Conservation (phyloP, 2,329 filamentous ascomycete species). For the Diaporthe sp. region DNA sequence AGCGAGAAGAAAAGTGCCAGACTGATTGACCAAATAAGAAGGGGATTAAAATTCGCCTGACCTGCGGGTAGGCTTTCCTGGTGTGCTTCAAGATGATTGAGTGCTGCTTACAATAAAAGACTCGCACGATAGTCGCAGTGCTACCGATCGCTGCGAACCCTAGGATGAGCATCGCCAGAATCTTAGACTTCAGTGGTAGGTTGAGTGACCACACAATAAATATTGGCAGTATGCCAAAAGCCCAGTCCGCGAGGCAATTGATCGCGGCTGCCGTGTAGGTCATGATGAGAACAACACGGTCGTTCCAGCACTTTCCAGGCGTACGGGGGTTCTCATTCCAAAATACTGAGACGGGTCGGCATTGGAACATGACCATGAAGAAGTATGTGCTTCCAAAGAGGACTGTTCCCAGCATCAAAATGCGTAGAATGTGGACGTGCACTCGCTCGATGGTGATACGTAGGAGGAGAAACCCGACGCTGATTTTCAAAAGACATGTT, state of each 20-base stretch:
- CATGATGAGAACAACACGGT: conserved; percentile 14
- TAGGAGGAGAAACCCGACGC: conserved; percentile 17
- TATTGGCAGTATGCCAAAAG: conserved; percentile 20
- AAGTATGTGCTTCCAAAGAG: conserved; percentile 8
- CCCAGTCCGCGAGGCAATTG: conserved; percentile 32
- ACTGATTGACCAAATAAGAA: too few relatives aligned
- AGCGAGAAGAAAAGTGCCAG: not conserved
- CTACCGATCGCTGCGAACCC: conserved; percentile 21
- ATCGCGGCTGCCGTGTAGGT: conserved; percentile 17
- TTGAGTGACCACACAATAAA: conserved; percentile 34
- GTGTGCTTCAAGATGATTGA: not conserved
- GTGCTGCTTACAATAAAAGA: conserved; percentile 3
- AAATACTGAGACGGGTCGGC: not conserved
- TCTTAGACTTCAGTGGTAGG: conserved; percentile 6
- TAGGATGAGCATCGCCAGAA: not conserved
- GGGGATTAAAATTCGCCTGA: too few relatives aligned
- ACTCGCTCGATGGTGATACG: conserved; percentile 15
- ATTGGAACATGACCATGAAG: conserved; percentile 19
- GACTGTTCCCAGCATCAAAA: conserved; percentile 4
- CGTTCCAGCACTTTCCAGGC: conserved; percentile 16
- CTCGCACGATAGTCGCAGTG: conserved; percentile 12
- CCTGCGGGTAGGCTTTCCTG: not conserved
- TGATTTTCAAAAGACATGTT: conserved; percentile 12
- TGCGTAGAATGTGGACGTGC: not conserved
- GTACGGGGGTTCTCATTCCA: conserved; percentile 14